Evolutionary conservation across 768 basidiomycete genomes (phyloP).

Genomic region (Chlorophyllum brunneum): DNA sequence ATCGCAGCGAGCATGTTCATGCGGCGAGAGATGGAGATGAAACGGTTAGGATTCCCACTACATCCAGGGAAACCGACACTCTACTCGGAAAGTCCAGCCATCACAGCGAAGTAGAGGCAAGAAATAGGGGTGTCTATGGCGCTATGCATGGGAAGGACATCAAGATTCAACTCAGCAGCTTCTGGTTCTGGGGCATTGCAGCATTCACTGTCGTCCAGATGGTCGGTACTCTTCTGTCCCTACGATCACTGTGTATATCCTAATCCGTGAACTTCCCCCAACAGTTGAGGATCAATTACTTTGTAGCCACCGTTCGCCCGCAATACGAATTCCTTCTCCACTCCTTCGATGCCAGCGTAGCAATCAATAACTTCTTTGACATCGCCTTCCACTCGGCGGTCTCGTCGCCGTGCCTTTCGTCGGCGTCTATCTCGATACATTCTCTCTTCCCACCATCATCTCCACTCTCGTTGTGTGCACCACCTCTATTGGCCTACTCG

Average conservation of each 20-base stretch:
- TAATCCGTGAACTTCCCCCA: neutral
- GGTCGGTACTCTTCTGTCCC: neutral
- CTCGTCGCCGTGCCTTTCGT: conserved; percentile 1
- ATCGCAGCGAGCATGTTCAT: no score
- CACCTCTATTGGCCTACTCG: conserved; percentile 4
- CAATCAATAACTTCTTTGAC: conserved; percentile 1
- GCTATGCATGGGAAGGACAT: conserved; percentile 4
- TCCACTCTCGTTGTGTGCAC: conserved; percentile 3
- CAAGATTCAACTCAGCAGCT: neutral
- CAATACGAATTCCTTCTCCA: conserved; percentile 7
- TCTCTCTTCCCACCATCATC: neutral
- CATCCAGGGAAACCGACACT: neutral
- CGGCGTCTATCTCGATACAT: conserved; percentile 5
- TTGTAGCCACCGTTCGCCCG: conserved; percentile 4
- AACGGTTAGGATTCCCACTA: neutral
- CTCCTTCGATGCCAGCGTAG: neutral
- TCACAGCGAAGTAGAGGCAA: neutral
- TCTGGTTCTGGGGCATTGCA: conserved; percentile 4
- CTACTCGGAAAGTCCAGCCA: neutral
- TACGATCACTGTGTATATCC: no score
- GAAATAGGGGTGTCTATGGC: conserved; percentile 1
- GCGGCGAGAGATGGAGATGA: neutral
- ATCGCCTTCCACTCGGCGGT: neutral
- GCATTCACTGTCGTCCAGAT: conserved; percentile 3
- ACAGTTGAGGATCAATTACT: conserved; percentile 6